These are phyloP conservation scores for Capsicum baccatum DNA, from an alignment of 257 asterid species.

Conservation along the genomic window DNA sequence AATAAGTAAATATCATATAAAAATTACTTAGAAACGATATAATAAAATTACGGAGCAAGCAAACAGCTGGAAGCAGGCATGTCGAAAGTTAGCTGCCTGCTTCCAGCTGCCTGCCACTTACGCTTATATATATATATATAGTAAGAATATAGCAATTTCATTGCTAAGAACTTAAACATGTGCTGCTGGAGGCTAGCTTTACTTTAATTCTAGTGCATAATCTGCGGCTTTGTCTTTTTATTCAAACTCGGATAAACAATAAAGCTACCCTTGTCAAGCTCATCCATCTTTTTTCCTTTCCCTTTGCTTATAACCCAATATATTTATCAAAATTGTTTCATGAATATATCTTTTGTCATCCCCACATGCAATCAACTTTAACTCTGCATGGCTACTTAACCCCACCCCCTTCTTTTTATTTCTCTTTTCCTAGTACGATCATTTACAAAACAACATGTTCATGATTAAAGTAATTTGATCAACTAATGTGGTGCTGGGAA, in stretches of 20 bases:
- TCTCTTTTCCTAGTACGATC: background rate
- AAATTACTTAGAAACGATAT: no score
- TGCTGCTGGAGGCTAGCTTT: background rate
- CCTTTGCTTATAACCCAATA: conserved; percentile 37
- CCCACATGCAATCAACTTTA: conserved; percentile 42
- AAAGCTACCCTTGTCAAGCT: conserved; percentile 38
- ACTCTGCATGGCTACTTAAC: background rate
- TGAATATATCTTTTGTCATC: conserved; percentile 32
- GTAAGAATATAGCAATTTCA: no score
- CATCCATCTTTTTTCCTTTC: conserved; percentile 23
- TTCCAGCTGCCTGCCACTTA: no score
- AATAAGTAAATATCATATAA: no score
- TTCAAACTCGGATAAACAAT: conserved; percentile 30
- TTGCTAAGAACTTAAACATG: background rate
- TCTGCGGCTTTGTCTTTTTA: background rate
- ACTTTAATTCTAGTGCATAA: background rate
- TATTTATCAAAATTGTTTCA: conserved; percentile 7
- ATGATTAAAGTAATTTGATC: conserved; percentile 22
- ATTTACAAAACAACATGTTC: conserved; percentile 32
- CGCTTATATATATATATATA: no score
- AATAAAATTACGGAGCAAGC: no score
- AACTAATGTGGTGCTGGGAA: conserved; percentile 69
- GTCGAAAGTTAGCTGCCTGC: no score
- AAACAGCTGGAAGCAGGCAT: no score
- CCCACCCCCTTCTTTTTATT: background rate